Conservation (phyloP, 2,329 filamentous ascomycete genomes). For the Diaporthe caulivora region DNA sequence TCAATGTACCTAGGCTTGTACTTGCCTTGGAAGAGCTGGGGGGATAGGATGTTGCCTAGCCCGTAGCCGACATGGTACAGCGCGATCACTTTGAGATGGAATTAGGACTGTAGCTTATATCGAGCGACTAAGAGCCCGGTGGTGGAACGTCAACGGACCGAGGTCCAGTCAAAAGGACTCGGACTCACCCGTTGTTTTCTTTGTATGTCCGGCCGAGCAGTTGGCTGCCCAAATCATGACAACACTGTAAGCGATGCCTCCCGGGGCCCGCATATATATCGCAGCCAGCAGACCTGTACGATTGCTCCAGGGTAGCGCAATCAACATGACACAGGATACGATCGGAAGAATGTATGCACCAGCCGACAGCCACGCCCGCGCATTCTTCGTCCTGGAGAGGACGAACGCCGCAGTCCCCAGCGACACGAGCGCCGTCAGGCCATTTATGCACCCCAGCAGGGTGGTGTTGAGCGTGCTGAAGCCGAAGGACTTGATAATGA, state of each 20-base stretch:
- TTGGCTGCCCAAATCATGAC: constrained; percentile 56
- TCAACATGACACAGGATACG: constrained; percentile 51
- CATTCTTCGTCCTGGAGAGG: constrained; percentile 35
- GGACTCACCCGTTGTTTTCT: constrained; percentile 50
- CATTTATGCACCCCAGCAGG: constrained; percentile 42
- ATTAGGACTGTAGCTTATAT: not conserved
- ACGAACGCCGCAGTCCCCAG: constrained; percentile 34
- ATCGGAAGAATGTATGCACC: constrained; percentile 48
- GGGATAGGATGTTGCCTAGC: constrained; percentile 47
- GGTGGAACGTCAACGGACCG: no score
- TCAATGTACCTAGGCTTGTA: constrained; percentile 47
- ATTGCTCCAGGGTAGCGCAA: constrained; percentile 53
- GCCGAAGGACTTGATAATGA: constrained; percentile 59
- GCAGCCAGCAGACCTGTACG: constrained; percentile 52
- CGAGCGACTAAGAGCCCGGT: not conserved
- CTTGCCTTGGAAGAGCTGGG: constrained; percentile 46
- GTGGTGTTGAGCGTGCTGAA: constrained; percentile 54
- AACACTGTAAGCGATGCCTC: constrained; percentile 52
- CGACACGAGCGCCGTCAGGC: constrained; percentile 33
- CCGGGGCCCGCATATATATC: constrained; percentile 54
- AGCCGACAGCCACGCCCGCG: constrained; percentile 39
- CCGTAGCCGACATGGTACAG: constrained; percentile 50
- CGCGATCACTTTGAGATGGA: constrained; percentile 44
- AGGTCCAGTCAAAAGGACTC: no score
- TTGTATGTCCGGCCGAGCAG: constrained; percentile 52